These are phyloP conservation scores for Chrysosporium queenslandicum DNA, from an alignment of 2,329 filamentous ascomycete species.

Conservation along the genomic window DNA sequence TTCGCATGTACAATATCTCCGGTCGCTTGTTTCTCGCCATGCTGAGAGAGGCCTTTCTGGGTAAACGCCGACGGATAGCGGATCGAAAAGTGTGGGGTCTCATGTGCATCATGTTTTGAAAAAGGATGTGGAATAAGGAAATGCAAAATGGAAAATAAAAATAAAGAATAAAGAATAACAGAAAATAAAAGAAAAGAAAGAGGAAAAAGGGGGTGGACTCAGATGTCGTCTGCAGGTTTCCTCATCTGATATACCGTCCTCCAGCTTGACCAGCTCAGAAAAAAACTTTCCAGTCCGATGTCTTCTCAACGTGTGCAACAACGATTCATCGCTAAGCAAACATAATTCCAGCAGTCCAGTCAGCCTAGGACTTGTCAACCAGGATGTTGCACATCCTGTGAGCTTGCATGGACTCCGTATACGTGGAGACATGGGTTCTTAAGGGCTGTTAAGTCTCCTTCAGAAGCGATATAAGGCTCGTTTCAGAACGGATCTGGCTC, in stretches of 20 bases:
- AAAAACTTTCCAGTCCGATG: background rate
- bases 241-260: background rate
- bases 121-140: background rate
- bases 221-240: background rate
- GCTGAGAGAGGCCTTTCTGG: too few relatives aligned
- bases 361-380: background rate
- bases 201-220: background rate
- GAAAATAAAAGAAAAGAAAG: background rate
- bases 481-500: slow-evolving; percentile 5
- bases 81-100: too few relatives aligned
- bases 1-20: too few relatives aligned
- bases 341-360: background rate
- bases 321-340: slow-evolving; percentile 2
- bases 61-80: too few relatives aligned
- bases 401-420: slow-evolving; percentile 2
- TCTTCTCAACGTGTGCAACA: background rate
- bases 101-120: background rate
- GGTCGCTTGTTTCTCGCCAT: too few relatives aligned
- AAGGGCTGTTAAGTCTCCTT: slow-evolving; percentile 2
- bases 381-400: slow-evolving; percentile 5
- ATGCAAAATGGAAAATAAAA: background rate
- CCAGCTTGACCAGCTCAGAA: background rate
- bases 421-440: slow-evolving; percentile 3
- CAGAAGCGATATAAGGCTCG: slow-evolving; percentile 8
- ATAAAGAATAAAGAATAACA: background rate